Percentiles rank a stretch among this genome's conserved stretches.
These are phyloP conservation scores for Penicillium occitanis DNA, from an alignment of 2,329 filamentous ascomycete species.

Conservation along the genomic window DNA sequence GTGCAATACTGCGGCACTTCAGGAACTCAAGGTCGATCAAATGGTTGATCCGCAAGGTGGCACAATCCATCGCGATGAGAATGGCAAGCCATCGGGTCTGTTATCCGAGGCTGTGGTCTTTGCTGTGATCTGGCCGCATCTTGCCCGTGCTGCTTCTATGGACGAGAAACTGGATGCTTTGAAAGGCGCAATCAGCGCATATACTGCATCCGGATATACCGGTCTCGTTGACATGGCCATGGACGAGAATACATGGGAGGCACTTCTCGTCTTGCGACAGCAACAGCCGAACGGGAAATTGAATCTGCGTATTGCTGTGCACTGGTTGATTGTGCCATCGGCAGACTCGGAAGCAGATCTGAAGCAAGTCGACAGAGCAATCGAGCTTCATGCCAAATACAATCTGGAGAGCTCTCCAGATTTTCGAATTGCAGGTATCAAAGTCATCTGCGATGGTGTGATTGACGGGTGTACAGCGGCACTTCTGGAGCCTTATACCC, in stretches of 20 bases:
- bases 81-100: constrained; percentile 47
- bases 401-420: constrained; percentile 42
- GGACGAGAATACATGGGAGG: constrained; percentile 51
- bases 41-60: constrained; percentile 48
- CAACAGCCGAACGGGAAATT: constrained; percentile 31
- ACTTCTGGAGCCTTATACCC: constrained; percentile 48
- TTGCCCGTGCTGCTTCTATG: constrained; percentile 44
- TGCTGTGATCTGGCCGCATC: constrained; percentile 48
- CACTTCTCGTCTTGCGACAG: constrained; percentile 42
- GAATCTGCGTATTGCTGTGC: constrained; percentile 48
- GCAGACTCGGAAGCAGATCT: constrained; percentile 41
- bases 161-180: constrained; percentile 47
- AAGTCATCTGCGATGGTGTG: constrained; percentile 53
- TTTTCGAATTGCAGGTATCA: constrained; percentile 50
- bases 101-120: constrained; percentile 50
- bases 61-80: constrained; percentile 47
- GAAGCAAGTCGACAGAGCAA: constrained; percentile 47
- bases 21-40: constrained; percentile 45
- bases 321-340: constrained; percentile 51
- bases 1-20: constrained; percentile 50
- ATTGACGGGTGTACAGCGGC: constrained; percentile 55
- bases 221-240: constrained; percentile 55
- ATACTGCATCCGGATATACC: constrained; percentile 49
- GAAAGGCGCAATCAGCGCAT: constrained; percentile 43
- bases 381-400: constrained; percentile 43